Base-by-base conservation (phyloP, 1,139 yeast species). In the Wickerhamomyces sp. region DNA sequence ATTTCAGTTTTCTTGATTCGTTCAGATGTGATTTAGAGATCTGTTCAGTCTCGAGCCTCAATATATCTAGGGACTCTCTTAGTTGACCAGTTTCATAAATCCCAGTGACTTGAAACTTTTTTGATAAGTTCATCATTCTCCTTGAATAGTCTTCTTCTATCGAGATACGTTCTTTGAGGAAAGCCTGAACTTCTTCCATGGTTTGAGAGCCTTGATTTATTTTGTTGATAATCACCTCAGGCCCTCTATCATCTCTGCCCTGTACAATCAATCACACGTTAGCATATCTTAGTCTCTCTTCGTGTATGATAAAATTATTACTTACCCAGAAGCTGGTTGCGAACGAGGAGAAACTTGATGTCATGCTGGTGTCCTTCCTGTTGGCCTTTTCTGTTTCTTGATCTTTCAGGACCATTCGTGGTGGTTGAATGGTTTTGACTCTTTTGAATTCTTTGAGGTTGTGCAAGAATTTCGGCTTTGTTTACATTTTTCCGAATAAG, bases 141-240 rank as follows among this genome's bases (percentile, higher is more conserved):
- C 77, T 74, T 40, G 81, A 68, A 59, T 86, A 86, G 23, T 89
- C 96, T 51, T 80, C 84, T 57, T 89, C 96, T 36, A 89, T 75
- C 9, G 74, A 68, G 3, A 77, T 68, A 40, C 83, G 62, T 47
- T 75, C 79, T 44, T 64, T 69, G 59, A 71, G 73, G 51, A 68
- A 74, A 2, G 52, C 44, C 37, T 64, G 60, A 14, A 76, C 52
- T 45, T 73, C 78, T 37, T 74, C 77, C 48, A 73, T 65, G 2
- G 77, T 71, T 37, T 64, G 69, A 37, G 71, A 70, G n/a, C 78
- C 73, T 45, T 75, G 72, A 54, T 72, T 71, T 66, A 78, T 71
- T 48, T 77, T 72, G 48, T 67, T 71, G 46, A 75, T 67, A 36
- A 81, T 61, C 27, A 71, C 68, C 26, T 65, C 66, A 37, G 75